Evolutionary conservation across 139 green algal species (phyloP), one percentile per base, ranked within the genome.

Genomic region (Bryopsis sp.): DNA sequence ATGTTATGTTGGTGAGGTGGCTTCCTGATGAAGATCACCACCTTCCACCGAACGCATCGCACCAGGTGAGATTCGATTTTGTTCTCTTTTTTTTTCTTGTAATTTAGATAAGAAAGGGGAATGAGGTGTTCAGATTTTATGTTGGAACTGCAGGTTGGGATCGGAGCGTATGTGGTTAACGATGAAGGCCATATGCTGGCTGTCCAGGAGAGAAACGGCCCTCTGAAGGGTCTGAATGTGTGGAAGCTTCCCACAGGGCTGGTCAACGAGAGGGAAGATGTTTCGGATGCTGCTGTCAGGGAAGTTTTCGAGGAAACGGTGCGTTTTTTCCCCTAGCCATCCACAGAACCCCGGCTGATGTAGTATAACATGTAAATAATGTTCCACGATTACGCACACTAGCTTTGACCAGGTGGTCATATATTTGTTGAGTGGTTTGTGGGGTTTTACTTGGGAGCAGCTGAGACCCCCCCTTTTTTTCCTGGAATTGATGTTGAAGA

Each of bases 241-340:
- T 95, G 88, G 88, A 95, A 95, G 79, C 89, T 90, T 76, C 83
- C 84, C 2, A 91, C 85, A 32, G 85, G 85, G 1, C 72, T 91
- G 31, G 75, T 87, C 11, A 33, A 81, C 29, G 67, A 46, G 2
- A 76, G 34, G 7, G 64, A 71, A 57, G 64, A 63, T 19, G n/a
- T 63, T 19, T 7, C n/a, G 8, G 54, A 63, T 29, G 54, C 11
- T 33, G 54, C 54, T 29, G n/a, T 36, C n/a, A 63, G 54, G 54
- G 54, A 63, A 34, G 54, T 63, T 19, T 15, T 63, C n/a, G 54
- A 63, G n/a, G 54, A 63, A 63, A 63, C 54, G n/a, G 54, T 63
- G n/a, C 8, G 43, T 11, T 54, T 54, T 19, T 54, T 11, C 43
- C 43, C 11, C 15, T 26, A 54, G 43, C 15, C 43, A 54, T 54